Base-by-base conservation (phyloP, 495 filamentous ascomycete genomes). In the Penicillium fimorum region DNA sequence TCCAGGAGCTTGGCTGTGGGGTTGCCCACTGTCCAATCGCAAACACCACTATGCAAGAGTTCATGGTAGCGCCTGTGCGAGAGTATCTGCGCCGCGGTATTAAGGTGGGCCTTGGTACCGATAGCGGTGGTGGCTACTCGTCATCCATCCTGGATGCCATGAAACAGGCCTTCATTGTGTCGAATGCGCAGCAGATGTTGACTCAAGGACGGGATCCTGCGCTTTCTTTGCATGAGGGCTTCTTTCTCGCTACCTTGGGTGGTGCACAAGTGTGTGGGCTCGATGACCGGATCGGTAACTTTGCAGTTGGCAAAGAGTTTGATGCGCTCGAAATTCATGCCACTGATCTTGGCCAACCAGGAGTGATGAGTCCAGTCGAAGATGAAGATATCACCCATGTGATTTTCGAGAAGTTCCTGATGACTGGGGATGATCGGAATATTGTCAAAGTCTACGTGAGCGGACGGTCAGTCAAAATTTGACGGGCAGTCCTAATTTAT, bases 401-500 rank as follows among this genome's bases (percentile, higher is more conserved):
- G 1, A 73, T 83, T 37, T 85, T 87, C 55, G 82, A 87, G 54
- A 87, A 85, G 60, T 87, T 85, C 46, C 45, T 87, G 11, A 84
- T 85, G 82, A 86, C 82, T 9, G 84, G 83, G 1, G 84, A 87
- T 60, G 84, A 87, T 63, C 69, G 84, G 15, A 86, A 86, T 62
- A 84, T 87, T 53, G 67, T 62, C 5, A 62, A 74, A 38, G 84
- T 86, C 4, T 87, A 75, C 69, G 80, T 87, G 1, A 53, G 72
- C n/a, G 84, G 84, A 20, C 67, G 74, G 18, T 66, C 68, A 32
- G 79, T 85, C 11, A 79, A 80, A 58, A 43, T 82, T 52, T 90
- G 83, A 81, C 6, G 11, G 24, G 8, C 25, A 37, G 12, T 10
- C 11, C 22, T n/a, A 11, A 13, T 37, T 37, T 4, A 32, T 37